Evolutionary conservation across 257 asterid genomes (phyloP).

Genomic region (Petunia secreta): DNA sequence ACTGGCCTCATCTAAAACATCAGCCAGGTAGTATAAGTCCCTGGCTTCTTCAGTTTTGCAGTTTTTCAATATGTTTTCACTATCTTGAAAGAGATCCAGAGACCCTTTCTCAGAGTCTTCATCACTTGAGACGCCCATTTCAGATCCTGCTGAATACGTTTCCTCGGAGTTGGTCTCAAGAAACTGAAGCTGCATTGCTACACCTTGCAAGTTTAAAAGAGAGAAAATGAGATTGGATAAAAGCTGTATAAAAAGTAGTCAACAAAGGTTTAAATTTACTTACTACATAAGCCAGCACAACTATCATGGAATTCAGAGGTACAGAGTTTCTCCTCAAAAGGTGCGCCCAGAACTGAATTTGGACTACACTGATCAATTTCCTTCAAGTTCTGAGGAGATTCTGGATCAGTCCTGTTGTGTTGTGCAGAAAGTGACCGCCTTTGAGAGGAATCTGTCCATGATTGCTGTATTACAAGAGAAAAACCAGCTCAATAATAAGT

Average conservation of each 20-base stretch:
- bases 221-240: constrained; percentile 22
- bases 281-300: constrained; percentile 39
- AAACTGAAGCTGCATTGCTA: constrained; percentile 48
- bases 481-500: no score
- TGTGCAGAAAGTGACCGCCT: constrained; percentile 40
- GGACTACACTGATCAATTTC: constrained; percentile 62
- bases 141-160: constrained; percentile 64
- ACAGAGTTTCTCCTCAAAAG: constrained; percentile 32
- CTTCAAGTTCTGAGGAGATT: constrained; percentile 39
- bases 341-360: constrained; percentile 62
- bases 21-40: constrained; percentile 71
- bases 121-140: constrained; percentile 59
- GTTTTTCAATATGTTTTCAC: constrained; percentile 42
- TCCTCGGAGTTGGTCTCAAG: constrained; percentile 52
- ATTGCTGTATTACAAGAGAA: no score
- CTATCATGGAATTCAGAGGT: constrained; percentile 36
- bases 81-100: constrained; percentile 32
- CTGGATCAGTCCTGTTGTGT: constrained; percentile 32
- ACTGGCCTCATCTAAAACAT: constrained; percentile 69
- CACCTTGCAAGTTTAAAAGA: constrained; percentile 46
- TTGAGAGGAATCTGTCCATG: constrained; percentile 25
- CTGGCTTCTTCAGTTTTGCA: constrained; percentile 52
- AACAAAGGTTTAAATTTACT: constrained; percentile 24
- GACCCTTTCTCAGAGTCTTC: constrained; percentile 46
- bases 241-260: neutral